phyloP scores from a whole-genome alignment of 805 yeast genomes.

The Kodamaea restingae region DNA sequence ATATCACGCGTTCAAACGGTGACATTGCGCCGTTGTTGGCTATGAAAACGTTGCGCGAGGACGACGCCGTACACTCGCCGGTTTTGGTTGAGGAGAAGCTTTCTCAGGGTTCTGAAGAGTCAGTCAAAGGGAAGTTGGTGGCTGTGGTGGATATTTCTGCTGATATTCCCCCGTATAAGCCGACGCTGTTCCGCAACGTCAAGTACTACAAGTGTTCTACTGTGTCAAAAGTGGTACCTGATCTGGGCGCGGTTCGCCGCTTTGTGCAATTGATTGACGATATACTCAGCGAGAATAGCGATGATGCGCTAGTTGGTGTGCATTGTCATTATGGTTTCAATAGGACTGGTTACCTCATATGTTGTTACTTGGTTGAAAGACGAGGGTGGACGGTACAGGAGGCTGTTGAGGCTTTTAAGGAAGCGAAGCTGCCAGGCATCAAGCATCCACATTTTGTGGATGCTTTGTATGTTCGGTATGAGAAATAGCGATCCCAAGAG shows the following conservation, averaged over 20 bases:
- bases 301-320: slow-evolving; percentile 49
- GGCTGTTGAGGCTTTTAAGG: slow-evolving; percentile 56
- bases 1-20: slow-evolving; percentile 29
- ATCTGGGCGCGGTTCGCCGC: slow-evolving; percentile 50
- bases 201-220: slow-evolving; percentile 70
- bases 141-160: slow-evolving; percentile 70
- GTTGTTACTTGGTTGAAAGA: slow-evolving; percentile 62
- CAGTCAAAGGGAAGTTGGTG: slow-evolving; percentile 36
- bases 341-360: slow-evolving; percentile 69
- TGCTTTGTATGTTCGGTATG: slow-evolving; percentile 64
- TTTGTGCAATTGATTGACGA: slow-evolving; percentile 53
- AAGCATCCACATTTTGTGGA: slow-evolving; percentile 75
- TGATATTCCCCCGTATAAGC: slow-evolving; percentile 68
- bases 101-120: slow-evolving; percentile 34
- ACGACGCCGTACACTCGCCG: slow-evolving; percentile 61
- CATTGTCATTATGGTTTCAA: slow-evolving; percentile 85
- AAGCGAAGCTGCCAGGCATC: slow-evolving; percentile 65
- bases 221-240: slow-evolving; percentile 74
- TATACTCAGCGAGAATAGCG: slow-evolving; percentile 27
- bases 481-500: background rate
- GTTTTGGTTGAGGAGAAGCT: slow-evolving; percentile 38
- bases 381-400: slow-evolving; percentile 57
- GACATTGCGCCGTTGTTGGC: slow-evolving; percentile 53
- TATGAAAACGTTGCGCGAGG: slow-evolving; percentile 71
- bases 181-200: slow-evolving; percentile 48